These are phyloP conservation scores for Parachlorella kessleri DNA, from an alignment of 139 green algal genomes.

Conservation along the genomic window DNA sequence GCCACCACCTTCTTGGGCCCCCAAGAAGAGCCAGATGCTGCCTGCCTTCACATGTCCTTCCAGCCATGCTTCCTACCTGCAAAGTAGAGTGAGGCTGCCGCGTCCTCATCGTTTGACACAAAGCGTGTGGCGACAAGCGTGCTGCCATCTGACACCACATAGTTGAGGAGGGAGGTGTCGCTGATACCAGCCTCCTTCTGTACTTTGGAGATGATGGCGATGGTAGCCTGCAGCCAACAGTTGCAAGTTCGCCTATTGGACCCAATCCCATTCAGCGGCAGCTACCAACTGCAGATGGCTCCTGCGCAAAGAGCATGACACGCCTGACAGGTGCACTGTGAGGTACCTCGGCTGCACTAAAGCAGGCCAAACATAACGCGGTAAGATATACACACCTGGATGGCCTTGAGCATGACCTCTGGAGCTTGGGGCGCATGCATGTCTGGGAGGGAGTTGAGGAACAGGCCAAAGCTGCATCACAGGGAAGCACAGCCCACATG, in stretches of 20 bases:
- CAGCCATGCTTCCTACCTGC: too few species aligned
- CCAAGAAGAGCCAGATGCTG: too few species aligned
- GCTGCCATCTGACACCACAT: constrained; percentile 85
- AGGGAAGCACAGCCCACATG: too few species aligned
- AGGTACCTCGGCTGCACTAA: too few species aligned
- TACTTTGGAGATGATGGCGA: constrained; percentile 47
- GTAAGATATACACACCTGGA: constrained; percentile 76
- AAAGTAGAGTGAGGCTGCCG: constrained; percentile 91
- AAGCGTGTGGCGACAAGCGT: constrained; percentile 90
- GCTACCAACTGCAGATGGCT: too few species aligned
- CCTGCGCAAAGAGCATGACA: too few species aligned
- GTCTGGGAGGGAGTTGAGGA: constrained; percentile 89
- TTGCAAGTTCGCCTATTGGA: neutral
- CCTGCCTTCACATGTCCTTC: too few species aligned
- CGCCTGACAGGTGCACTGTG: too few species aligned
- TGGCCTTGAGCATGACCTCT: constrained; percentile 75
- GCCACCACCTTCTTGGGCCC: too few species aligned
- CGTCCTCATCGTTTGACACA: constrained; percentile 56
- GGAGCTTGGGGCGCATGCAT: constrained; percentile 61
- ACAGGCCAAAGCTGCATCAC: constrained; percentile 78
- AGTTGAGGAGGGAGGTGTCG: constrained; percentile 89
- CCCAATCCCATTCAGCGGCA: too few species aligned
- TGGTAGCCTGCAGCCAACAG: constrained; percentile 44
- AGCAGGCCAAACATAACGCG: too few species aligned
- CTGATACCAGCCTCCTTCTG: constrained; percentile 59